Conservation (phyloP, 352 stramenopile species). For the Globisporangium polare region DNA sequence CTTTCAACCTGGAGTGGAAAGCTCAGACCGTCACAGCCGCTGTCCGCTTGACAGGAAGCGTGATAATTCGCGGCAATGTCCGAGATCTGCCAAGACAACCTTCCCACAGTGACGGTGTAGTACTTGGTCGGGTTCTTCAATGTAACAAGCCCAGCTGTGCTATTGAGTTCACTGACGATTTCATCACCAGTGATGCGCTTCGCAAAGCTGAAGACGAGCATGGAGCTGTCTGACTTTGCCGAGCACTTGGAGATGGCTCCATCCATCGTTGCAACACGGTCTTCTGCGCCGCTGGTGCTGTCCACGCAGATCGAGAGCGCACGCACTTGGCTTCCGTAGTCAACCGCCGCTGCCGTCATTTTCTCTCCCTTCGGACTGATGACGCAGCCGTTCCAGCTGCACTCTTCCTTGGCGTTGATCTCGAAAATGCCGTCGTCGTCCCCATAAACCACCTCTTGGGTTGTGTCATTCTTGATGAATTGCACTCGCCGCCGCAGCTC, state of each 20-base stretch:
- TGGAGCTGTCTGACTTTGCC: constrained; percentile 24
- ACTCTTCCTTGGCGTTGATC: constrained; percentile 61
- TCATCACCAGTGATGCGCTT: constrained; percentile 42
- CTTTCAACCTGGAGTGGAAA: constrained; percentile 17
- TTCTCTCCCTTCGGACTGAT: constrained; percentile 33
- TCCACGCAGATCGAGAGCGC: constrained; percentile 38
- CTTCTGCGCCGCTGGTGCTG: constrained; percentile 23
- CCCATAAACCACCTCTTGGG: constrained; percentile 12
- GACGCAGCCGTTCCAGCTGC: constrained; percentile 37
- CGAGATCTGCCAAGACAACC: constrained; percentile 31
- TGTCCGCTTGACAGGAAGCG: constrained; percentile 14
- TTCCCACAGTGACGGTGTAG: constrained; percentile 42
- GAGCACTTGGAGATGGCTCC: constrained; percentile 20
- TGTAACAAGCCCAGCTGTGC: constrained; percentile 22
- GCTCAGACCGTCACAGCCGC: constrained; percentile 26
- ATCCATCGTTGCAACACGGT: constrained; percentile 30
- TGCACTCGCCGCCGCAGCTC: constrained; percentile 34
- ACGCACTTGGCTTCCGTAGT: constrained; percentile 45
- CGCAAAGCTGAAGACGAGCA: constrained; percentile 56
- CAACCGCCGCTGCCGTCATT: constrained; percentile 26
- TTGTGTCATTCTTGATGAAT: constrained; percentile 31
- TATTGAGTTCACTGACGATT: constrained; percentile 21
- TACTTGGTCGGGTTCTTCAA: constrained; percentile 40
- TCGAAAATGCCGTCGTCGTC: constrained; percentile 27
- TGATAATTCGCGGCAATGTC: constrained; percentile 31